These are phyloP conservation scores for Trichothecium roseum DNA, from an alignment of 2,329 filamentous ascomycete genomes.

Conservation along the genomic window DNA sequence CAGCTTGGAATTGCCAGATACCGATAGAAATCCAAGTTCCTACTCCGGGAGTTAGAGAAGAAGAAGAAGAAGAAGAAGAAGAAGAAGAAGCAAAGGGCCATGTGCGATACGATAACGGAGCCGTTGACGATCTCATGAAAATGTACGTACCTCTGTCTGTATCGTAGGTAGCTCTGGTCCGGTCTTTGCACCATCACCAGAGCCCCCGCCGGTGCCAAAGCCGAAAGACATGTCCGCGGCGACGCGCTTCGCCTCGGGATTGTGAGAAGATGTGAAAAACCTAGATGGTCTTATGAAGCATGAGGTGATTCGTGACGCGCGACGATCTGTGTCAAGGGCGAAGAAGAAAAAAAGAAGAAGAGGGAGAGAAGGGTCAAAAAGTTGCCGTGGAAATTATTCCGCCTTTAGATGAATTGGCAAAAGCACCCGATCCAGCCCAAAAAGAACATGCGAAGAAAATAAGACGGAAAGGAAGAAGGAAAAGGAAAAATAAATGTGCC, in stretches of 20 bases:
- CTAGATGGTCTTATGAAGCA: neutral
- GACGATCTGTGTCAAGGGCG: no score
- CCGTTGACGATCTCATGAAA: slow-evolving; percentile 3
- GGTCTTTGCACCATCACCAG: slow-evolving; percentile 27
- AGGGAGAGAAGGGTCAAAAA: neutral
- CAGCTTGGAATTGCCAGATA: slow-evolving; percentile 74
- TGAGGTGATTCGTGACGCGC: neutral
- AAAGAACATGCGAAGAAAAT: no score
- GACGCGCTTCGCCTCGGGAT: neutral
- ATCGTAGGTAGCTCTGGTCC: slow-evolving; percentile 68
- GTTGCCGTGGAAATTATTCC: no score
- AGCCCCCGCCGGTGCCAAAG: slow-evolving; percentile 21
- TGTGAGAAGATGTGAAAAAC: neutral
- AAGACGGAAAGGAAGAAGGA: no score
- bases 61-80: no score
- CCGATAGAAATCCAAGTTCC: slow-evolving; percentile 71
- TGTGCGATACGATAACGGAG: no score
- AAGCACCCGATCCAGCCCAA: no score
- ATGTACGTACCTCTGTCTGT: slow-evolving; percentile 61
- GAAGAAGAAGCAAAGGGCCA: no score
- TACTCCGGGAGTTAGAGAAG: slow-evolving; percentile 13
- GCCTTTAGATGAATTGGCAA: no score
- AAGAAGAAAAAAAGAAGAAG: no score
- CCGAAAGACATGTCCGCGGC: no score
- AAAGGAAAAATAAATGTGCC: no score